Percentiles rank a stretch among this genome's conserved stretches.
phyloP scores from a whole-genome alignment of 192 early-diverging fungal genomes.

The Coemansia aciculifera region DNA sequence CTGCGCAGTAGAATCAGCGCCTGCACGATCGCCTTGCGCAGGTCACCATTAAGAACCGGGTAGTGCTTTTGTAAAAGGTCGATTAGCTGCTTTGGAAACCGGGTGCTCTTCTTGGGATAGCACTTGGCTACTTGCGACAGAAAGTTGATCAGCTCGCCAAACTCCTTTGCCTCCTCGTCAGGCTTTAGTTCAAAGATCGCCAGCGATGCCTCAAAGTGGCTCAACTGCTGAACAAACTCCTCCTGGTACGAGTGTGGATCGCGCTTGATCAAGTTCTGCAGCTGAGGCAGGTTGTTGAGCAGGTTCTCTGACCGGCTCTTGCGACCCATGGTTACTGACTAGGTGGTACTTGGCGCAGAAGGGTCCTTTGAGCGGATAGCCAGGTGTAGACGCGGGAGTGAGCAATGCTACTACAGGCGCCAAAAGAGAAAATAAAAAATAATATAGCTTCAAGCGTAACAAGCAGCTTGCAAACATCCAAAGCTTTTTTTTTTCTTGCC shows the following conservation, averaged over 20 bases:
- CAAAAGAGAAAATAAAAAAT: neutral
- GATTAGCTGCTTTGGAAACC: conserved; percentile 84
- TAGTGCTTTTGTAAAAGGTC: conserved; percentile 80
- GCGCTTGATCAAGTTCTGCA: conserved; percentile 97
- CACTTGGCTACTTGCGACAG: conserved; percentile 85
- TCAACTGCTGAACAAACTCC: conserved; percentile 91
- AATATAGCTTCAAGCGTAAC: neutral
- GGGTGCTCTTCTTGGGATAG: conserved; percentile 78
- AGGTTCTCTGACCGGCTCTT: conserved; percentile 40
- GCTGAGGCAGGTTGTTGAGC: conserved; percentile 83
- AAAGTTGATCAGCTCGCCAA: conserved; percentile 89
- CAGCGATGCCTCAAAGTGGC: conserved; percentile 88
- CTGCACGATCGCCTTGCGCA: conserved; percentile 87
- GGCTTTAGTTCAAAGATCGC: conserved; percentile 90
- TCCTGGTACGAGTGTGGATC: conserved; percentile 90
- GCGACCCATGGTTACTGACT: conserved; percentile 29
- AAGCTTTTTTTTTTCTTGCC: neutral
- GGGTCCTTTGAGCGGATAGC: neutral
- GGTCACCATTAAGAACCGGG: conserved; percentile 75
- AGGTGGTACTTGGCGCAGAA: neutral
- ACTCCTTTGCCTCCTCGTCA: conserved; percentile 72
- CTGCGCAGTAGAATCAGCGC: conserved; percentile 88
- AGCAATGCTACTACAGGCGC: neutral
- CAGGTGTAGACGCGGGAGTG: neutral
- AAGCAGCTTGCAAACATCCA: neutral